Conservation (phyloP, 805 yeast species). For the Yarrowia hollandica region DNA sequence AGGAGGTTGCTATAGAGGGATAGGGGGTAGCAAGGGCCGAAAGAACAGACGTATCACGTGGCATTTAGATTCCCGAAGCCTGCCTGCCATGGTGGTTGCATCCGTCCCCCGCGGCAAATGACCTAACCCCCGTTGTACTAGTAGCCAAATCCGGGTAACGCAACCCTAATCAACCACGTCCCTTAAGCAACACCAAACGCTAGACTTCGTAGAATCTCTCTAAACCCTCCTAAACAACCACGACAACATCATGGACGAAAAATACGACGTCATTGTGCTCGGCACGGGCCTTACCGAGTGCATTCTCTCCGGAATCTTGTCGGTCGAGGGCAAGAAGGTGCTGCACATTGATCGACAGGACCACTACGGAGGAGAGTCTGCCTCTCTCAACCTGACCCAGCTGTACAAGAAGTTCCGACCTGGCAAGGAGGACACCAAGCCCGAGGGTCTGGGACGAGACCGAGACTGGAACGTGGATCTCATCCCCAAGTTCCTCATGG, state of each 20-base stretch:
- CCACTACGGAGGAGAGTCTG: constrained; percentile 78
- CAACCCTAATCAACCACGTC: constrained; percentile 29
- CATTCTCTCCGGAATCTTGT: constrained; percentile 85
- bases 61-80: too few species aligned
- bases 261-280: constrained; percentile 93
- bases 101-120: not conserved
- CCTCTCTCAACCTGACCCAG: constrained; percentile 45
- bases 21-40: too few species aligned
- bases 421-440: constrained; percentile 58
- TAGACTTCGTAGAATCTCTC: not conserved
- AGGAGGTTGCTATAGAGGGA: too few species aligned
- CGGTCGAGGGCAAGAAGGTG: constrained; percentile 98
- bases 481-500: constrained; percentile 96
- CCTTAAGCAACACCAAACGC: constrained; percentile 24
- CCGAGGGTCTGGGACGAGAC: constrained; percentile 74
- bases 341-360: constrained; percentile 95
- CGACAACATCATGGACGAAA: constrained; percentile 73
- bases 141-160: constrained; percentile 27
- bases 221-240: constrained; percentile 9
- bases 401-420: constrained; percentile 87
- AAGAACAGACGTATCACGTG: too few species aligned
- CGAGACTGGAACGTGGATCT: constrained; percentile 98
- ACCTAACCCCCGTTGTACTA: not conserved
- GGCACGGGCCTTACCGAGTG: constrained; percentile 97
- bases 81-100: not conserved